A percentile compares a stretch with the other conserved stretches of the same genome.
Conservation (phyloP, 1,284 basidiomycete species). For the Trametes sp. region DNA sequence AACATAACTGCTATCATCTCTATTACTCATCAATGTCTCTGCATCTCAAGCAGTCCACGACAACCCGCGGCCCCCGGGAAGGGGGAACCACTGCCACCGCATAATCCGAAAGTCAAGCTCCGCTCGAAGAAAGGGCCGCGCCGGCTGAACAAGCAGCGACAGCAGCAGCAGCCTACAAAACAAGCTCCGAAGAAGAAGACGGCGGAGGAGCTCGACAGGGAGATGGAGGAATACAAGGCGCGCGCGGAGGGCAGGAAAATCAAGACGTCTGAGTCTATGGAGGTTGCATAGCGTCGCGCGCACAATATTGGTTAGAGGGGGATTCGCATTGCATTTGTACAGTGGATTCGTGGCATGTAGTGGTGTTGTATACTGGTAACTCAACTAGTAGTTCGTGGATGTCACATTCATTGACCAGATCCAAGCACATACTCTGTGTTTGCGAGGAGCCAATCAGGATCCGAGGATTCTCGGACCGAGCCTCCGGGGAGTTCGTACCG, state of each 20-base stretch:
- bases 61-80: neutral
- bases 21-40: neutral
- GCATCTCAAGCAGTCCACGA: neutral
- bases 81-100: neutral
- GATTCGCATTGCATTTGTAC: neutral
- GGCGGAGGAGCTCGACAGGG: constrained; percentile 64
- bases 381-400: too few relatives aligned
- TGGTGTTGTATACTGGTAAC: too few relatives aligned
- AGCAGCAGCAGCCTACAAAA: constrained; percentile 22
- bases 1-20: neutral
- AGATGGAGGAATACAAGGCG: constrained; percentile 77
- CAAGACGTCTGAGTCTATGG: neutral
- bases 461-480: neutral
- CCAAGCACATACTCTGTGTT: too few relatives aligned
- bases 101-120: constrained; percentile 36
- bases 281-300: neutral
- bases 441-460: neutral
- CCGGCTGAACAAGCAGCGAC: constrained; percentile 61
- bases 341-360: too few relatives aligned
- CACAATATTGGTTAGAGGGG: too few relatives aligned
- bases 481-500: neutral
- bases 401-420: too few relatives aligned
- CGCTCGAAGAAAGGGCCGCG: constrained; percentile 70
- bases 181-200: constrained; percentile 38
- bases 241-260: constrained; percentile 17